phyloP scores from a whole-genome alignment of 2,329 filamentous ascomycete genomes.

The Fusarium multiceps region DNA sequence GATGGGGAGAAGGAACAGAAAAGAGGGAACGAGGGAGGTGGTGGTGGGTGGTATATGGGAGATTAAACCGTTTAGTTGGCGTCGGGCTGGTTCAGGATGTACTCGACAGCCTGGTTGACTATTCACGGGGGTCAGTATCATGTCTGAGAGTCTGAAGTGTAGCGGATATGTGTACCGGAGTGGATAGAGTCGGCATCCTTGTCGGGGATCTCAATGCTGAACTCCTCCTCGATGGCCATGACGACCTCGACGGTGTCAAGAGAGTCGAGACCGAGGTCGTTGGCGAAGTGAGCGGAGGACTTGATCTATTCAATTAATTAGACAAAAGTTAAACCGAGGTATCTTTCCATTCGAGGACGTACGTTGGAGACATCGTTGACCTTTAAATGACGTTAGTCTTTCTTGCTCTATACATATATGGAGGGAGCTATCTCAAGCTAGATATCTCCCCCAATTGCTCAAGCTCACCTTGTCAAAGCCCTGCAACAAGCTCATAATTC shows the following conservation, averaged over 20 bases:
- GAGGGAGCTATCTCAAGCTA: constrained; percentile 1
- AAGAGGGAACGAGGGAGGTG: not conserved
- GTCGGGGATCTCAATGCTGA: constrained; percentile 96
- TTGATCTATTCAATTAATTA: constrained; percentile 72
- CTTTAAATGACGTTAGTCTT: constrained; percentile 57
- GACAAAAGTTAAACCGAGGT: not conserved
- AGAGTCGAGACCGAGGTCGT: constrained; percentile 96
- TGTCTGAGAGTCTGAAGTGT: too few relatives aligned
- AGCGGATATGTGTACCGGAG: constrained; percentile 73
- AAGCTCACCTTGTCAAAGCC: constrained; percentile 87
- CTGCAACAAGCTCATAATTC: constrained; percentile 91
- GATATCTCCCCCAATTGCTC: not conserved
- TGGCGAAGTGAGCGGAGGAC: constrained; percentile 87
- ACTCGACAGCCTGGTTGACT: constrained; percentile 96
- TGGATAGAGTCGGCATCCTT: constrained; percentile 96
- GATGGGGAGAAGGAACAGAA: constrained; percentile 21
- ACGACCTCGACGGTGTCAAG: constrained; percentile 99
- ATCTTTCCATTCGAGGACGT: constrained; percentile 48
- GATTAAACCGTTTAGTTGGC: constrained; percentile 68
- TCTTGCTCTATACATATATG: constrained; percentile 5
- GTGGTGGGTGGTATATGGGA: constrained; percentile 13
- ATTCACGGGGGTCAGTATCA: constrained; percentile 9
- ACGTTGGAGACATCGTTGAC: constrained; percentile 75
- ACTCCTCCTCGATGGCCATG: constrained; percentile 98
- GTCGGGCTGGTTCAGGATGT: constrained; percentile 93